phyloP scores from a whole-genome alignment of 23 red algal genomes.

The Gracilaria gracilis region DNA sequence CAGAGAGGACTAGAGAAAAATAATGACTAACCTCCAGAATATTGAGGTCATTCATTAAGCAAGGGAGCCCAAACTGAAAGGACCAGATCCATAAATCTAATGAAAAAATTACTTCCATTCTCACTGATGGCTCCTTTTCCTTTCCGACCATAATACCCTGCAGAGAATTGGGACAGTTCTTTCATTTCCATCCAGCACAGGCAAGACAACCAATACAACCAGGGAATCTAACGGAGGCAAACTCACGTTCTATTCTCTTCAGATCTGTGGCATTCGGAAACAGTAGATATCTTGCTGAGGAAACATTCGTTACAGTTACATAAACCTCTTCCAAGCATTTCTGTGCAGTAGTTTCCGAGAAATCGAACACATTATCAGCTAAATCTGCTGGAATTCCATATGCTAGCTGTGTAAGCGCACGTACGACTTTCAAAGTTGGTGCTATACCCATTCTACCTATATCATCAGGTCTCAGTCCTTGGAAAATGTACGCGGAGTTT shows the following conservation, averaged over 20 bases:
- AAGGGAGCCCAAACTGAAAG: conserved; percentile 28
- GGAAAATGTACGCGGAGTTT: conserved; percentile 23
- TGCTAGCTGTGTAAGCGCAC: conserved; percentile 26
- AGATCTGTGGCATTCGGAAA: conserved; percentile 1
- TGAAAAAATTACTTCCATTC: conserved; percentile 34
- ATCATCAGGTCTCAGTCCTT: conserved; percentile 40
- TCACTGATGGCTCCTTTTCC: conserved; percentile 3
- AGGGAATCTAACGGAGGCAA: conserved; percentile 1
- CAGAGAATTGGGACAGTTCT: conserved; percentile 44
- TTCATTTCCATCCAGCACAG: conserved; percentile 22
- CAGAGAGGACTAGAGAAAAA: background rate
- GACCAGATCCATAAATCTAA: conserved; percentile 45
- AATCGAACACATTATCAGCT: conserved; percentile 51
- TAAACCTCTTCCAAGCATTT: background rate
- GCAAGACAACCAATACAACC: conserved; percentile 44
- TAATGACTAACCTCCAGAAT: conserved; percentile 32
- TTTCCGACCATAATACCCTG: conserved; percentile 48
- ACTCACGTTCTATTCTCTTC: conserved; percentile 3
- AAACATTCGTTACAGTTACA: background rate
- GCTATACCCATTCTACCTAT: conserved; percentile 36
- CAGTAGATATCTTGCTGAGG: conserved; percentile 9
- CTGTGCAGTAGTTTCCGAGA: conserved; percentile 28
- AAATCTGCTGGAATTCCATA: conserved; percentile 38
- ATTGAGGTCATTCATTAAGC: conserved; percentile 38
- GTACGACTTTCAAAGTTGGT: conserved; percentile 44